Evolutionary conservation across 345 rosid species (phyloP).

Genomic region (Eucalyptus urophylla): DNA sequence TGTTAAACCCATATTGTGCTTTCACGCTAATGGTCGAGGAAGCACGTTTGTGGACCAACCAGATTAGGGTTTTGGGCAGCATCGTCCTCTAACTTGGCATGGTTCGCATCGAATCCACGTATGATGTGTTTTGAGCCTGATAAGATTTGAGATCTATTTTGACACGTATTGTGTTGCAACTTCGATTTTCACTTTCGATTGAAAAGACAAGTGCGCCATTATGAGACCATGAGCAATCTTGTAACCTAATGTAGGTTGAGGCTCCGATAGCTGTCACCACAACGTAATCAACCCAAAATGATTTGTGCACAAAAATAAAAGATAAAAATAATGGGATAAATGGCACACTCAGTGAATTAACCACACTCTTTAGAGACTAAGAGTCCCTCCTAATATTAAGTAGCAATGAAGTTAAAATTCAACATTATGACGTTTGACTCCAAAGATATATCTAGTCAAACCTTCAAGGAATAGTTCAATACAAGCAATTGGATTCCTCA

Average conservation of each 20-base stretch:
- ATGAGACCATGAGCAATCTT: background rate
- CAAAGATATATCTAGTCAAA: background rate
- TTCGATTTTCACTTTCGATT: background rate
- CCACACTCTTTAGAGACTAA: background rate
- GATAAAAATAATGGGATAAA: background rate
- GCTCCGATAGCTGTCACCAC: background rate
- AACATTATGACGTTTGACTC: background rate
- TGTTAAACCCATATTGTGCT: background rate
- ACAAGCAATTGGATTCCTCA: background rate
- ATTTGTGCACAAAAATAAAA: background rate
- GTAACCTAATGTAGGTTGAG: background rate
- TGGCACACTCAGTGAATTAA: background rate
- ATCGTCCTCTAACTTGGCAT: background rate
- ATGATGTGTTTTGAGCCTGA: background rate
- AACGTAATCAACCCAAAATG: background rate
- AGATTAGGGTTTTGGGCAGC: background rate
- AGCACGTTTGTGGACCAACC: background rate
- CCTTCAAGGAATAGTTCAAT: background rate
- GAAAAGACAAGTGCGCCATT: background rate
- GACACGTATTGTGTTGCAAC: background rate
- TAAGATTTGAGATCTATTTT: background rate
- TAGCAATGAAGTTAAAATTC: background rate
- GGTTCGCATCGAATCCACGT: background rate
- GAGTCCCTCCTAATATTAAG: background rate
- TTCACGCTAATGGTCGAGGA: background rate